Evolutionary conservation across 1,284 basidiomycete species (phyloP).

Genomic region (Trametes hirsuta): DNA sequence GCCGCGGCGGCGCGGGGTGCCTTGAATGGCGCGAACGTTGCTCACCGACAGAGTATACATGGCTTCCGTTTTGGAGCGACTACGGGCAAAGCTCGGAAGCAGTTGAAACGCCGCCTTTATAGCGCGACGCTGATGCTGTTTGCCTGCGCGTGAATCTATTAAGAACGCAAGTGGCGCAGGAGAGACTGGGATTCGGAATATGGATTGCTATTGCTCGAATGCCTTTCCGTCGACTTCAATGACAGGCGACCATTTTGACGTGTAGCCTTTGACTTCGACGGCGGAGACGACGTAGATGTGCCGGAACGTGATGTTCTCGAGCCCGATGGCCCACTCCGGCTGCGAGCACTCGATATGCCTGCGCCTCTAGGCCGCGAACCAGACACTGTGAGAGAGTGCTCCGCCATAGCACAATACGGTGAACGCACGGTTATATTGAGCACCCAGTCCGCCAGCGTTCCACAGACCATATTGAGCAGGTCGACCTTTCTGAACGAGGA

Average conservation of each 20-base stretch:
- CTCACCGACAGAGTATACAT: no score
- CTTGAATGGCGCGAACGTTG: no score
- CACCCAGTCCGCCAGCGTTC: constrained; percentile 15
- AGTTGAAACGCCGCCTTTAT: no score
- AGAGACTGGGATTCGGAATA: no score
- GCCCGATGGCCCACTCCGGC: constrained; percentile 16
- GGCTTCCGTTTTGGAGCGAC: no score
- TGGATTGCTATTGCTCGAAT: neutral
- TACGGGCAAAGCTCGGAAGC: no score
- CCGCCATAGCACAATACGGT: neutral
- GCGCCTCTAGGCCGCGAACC: constrained; percentile 1
- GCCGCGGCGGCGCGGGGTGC: no score
- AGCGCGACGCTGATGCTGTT: no score
- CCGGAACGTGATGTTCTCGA: constrained; percentile 17
- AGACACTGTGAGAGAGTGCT: neutral
- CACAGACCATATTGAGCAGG: constrained; percentile 21
- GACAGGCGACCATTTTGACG: constrained; percentile 19
- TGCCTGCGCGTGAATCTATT: no score
- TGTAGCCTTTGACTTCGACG: constrained; percentile 15
- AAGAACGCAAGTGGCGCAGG: no score
- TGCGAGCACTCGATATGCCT: constrained; percentile 14
- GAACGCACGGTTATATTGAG: constrained; percentile 9
- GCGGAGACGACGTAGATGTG: constrained; percentile 17
- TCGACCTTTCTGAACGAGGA: constrained; percentile 1
- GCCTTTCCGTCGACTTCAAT: constrained; percentile 15